These are phyloP conservation scores for Blastocystis sp. DNA, from an alignment of 352 stramenopile species.

Conservation along the genomic window DNA sequence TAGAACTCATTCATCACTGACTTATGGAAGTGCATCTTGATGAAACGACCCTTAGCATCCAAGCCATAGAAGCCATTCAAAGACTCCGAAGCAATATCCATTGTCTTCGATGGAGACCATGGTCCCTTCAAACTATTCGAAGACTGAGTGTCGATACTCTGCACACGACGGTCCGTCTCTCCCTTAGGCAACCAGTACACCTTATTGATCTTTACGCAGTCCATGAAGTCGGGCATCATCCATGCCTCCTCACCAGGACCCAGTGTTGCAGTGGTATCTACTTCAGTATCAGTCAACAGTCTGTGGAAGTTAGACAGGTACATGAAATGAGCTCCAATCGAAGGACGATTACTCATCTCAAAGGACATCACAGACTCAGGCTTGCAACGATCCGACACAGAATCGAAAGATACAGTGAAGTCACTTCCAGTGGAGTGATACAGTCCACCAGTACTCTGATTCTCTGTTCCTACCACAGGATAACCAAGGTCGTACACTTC, in stretches of 20 bases:
- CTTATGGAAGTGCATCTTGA: conserved; percentile 64
- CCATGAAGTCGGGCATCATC: conserved; percentile 37
- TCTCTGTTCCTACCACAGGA: conserved; percentile 36
- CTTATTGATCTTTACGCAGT: conserved; percentile 27
- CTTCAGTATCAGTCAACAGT: conserved; percentile 14
- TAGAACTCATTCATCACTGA: conserved; percentile 5
- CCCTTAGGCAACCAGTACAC: conserved; percentile 51
- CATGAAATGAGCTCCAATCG: conserved; percentile 51
- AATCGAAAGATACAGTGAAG: conserved; percentile 33
- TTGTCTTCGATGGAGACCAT: conserved; percentile 23
- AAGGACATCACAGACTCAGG: conserved; percentile 16
- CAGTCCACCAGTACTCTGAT: neutral
- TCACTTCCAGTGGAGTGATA: conserved; percentile 36
- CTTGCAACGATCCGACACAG: conserved; percentile 27
- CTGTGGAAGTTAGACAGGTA: conserved; percentile 59
- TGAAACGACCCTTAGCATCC: conserved; percentile 57
- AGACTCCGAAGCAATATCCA: conserved; percentile 10
- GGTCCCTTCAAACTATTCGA: conserved; percentile 22
- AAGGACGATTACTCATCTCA: conserved; percentile 22
- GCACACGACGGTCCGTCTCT: neutral
- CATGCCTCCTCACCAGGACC: conserved; percentile 18
- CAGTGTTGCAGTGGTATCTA: conserved; percentile 22
- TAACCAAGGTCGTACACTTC: conserved; percentile 47
- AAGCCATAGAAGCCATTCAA: conserved; percentile 53
- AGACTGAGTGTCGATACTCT: neutral